phyloP scores from a whole-genome alignment of 495 filamentous ascomycete genomes.

The Viridothelium virens region DNA sequence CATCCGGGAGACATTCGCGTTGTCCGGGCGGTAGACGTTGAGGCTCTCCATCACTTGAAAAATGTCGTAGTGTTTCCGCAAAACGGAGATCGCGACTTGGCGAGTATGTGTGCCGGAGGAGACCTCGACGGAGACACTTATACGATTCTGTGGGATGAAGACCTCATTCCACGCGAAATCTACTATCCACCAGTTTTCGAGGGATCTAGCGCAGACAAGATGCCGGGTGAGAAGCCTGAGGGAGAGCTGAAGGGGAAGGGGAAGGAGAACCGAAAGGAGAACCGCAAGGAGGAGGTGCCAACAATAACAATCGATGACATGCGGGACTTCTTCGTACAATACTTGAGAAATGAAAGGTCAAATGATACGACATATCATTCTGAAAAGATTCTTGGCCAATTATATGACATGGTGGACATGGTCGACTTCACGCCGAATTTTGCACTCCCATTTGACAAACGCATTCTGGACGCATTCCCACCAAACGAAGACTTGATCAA shows the following conservation, averaged over 20 bases:
- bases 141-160: constrained; percentile 83
- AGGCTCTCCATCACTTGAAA: constrained; percentile 61
- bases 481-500: constrained; percentile 44
- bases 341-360: constrained; percentile 80
- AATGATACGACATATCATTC: constrained; percentile 57
- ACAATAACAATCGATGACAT: constrained; percentile 62
- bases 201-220: too few species aligned
- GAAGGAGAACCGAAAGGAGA: too few species aligned
- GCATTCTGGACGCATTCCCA: constrained; percentile 59
- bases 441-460: constrained; percentile 62
- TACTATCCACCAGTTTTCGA: constrained; percentile 59
- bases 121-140: constrained; percentile 97
- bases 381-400: constrained; percentile 62
- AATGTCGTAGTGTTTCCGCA: constrained; percentile 84
- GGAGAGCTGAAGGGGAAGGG: too few species aligned
- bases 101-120: constrained; percentile 92
- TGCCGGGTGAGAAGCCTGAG: too few species aligned
- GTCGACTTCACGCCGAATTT: constrained; percentile 66
- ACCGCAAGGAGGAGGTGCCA: too few species aligned
- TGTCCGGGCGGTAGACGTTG: constrained; percentile 72
- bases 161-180: constrained; percentile 62
- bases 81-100: constrained; percentile 72
- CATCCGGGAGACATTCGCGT: constrained; percentile 91
- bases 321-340: constrained; percentile 76
- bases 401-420: constrained; percentile 66